A percentile compares a stretch with the other conserved stretches of the same genome.
phyloP scores from a whole-genome alignment of 202 grass and related monocot genomes.

The Carex sylvatica region DNA sequence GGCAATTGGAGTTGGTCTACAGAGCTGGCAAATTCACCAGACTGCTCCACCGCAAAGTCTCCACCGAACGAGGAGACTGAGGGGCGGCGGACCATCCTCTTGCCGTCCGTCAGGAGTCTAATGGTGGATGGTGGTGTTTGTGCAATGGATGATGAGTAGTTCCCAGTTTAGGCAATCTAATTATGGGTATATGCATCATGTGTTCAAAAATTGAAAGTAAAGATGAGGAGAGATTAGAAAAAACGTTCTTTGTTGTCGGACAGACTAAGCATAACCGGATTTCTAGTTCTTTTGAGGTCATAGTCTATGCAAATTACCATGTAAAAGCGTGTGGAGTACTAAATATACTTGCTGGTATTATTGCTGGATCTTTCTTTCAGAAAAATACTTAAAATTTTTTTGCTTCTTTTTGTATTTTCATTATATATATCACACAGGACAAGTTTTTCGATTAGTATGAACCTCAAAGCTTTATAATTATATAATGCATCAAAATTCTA shows the following conservation, averaged over 20 bases:
- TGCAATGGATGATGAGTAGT: conserved; percentile 11
- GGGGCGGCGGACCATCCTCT: conserved; percentile 34
- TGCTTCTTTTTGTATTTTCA: not conserved
- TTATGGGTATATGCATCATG: conserved; percentile 25
- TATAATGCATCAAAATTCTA: not conserved
- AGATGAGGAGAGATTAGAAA: conserved; percentile 12
- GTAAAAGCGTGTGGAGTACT: not conserved
- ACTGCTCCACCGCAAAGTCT: conserved; percentile 7
- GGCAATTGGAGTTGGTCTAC: conserved; percentile 56
- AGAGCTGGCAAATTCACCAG: conserved; percentile 22
- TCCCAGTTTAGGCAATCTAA: conserved; percentile 29
- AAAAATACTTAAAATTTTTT: not conserved
- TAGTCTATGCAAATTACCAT: not conserved
- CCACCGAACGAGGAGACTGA: conserved; percentile 29
- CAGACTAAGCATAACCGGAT: conserved; percentile 25
- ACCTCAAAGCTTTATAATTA: not conserved
- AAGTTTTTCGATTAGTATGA: not conserved
- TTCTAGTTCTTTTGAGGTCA: conserved; percentile 10
- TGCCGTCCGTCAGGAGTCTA: conserved; percentile 31
- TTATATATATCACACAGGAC: not conserved
- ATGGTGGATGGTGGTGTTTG: conserved; percentile 24
- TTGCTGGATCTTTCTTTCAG: not conserved
- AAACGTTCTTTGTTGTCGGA: conserved; percentile 25
- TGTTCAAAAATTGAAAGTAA: conserved; percentile 10
- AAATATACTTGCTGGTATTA: too few species aligned